These are phyloP conservation scores for Thraustochytrium sp. DNA, from an alignment of 352 stramenopile genomes.

Conservation along the genomic window DNA sequence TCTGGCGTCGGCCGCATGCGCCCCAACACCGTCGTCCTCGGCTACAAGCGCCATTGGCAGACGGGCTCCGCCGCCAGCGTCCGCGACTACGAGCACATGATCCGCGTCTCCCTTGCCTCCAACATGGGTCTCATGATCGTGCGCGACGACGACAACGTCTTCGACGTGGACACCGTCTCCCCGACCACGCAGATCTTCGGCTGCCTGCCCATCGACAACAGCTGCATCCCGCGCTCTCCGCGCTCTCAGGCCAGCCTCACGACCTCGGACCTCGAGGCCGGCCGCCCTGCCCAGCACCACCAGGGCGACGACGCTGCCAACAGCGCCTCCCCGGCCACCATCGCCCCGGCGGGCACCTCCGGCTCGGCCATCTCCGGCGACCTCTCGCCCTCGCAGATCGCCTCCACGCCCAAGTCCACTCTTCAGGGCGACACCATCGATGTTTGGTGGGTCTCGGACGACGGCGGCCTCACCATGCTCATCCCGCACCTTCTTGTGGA, in stretches of 20 bases:
- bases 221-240: background rate
- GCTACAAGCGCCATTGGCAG: conserved; percentile 51
- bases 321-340: background rate
- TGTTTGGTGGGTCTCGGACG: conserved; percentile 51
- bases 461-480: conserved; percentile 51
- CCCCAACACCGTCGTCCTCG: conserved; percentile 65
- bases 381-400: background rate
- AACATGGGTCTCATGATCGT: conserved; percentile 44
- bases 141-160: conserved; percentile 39
- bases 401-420: background rate
- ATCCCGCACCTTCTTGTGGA: conserved; percentile 48
- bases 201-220: background rate
- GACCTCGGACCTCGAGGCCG: no score
- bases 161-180: conserved; percentile 18
- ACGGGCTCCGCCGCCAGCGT: background rate
- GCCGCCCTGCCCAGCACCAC: background rate
- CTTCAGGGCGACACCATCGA: conserved; percentile 44
- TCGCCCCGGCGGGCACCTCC: background rate
- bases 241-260: background rate
- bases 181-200: background rate
- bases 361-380: background rate
- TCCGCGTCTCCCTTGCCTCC: conserved; percentile 36
- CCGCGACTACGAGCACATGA: conserved; percentile 46
- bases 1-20: conserved; percentile 64
- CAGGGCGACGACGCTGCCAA: background rate